Base-by-base conservation (phyloP, 2,329 filamentous ascomycete species). In the Colletotrichum godetiae region DNA sequence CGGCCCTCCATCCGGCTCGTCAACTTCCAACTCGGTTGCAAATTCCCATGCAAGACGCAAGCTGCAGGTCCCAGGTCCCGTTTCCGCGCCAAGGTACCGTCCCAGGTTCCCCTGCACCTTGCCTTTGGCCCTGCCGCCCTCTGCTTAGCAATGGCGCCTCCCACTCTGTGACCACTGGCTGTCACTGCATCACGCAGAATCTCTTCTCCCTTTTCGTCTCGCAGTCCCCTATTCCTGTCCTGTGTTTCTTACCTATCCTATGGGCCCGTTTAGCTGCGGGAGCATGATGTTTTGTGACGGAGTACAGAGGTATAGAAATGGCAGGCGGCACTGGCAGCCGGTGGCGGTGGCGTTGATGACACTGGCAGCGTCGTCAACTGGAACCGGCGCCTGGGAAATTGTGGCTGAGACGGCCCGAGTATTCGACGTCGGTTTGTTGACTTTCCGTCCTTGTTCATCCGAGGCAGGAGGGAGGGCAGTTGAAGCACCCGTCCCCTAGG, bases 11-110 rank as follows among this genome's bases (percentile, higher is more conserved):
- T 55, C 53, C 22, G 53, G 35, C 42, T 57, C 56, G 56, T 73
- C 67, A 70, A 70, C 66, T 60, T 73, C 67, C 60, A 64, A 73
- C 67, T 70, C 67, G 67, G 56, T 55, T 70, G 49, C 56, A 31
- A 46, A 49, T 22, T 33, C 53, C 70, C 66, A 63, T 63, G 66
- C 66, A 68, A 46, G 56, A 57, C 63, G 63, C 66, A 37, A 55
- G 67, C 67, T 73, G 67, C 71, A 73, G 71, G 71, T 73, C 71
- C 71, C 71, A 73, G 71, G 71, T 73, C 71, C 71, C 61, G 49
- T 65, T 57, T 73, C 52, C 24, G 52, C 62, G 33, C 33, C 62
- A 65, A 57, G 62, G 53, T 57, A 55, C 42, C 58, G 11, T 56
- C 52, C 52, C 33, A 55, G 52, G 52, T 55, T 55, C 46, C 64